phyloP scores from a whole-genome alignment of 2,329 filamentous ascomycete genomes.

The Fusarium papillatum region DNA sequence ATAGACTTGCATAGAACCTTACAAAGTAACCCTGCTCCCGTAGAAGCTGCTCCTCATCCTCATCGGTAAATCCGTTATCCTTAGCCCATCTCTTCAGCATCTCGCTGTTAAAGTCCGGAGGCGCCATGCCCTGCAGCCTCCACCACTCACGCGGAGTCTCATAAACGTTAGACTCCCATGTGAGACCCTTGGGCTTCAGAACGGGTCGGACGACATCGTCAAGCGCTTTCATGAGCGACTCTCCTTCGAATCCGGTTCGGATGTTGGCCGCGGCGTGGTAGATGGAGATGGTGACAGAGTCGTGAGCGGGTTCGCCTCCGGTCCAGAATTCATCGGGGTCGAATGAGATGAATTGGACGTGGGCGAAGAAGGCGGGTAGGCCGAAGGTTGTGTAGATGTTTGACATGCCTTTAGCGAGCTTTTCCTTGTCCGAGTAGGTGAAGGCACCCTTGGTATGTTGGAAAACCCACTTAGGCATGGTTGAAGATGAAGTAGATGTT shows the following conservation, averaged over 20 bases:
- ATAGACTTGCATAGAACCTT: neutral
- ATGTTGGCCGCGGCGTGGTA: constrained; percentile 2
- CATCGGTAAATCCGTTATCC: neutral
- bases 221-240: neutral
- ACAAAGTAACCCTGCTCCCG: neutral
- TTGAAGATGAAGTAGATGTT: neutral
- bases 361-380: neutral
- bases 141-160: neutral
- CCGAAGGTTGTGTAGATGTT: neutral
- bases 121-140: neutral
- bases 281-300: neutral
- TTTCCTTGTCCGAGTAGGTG: neutral
- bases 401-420: neutral
- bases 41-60: neutral
- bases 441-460: neutral
- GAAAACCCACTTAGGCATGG: neutral
- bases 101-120: neutral
- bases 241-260: neutral
- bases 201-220: neutral
- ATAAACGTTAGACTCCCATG: neutral
- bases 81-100: neutral
- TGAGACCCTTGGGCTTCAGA: neutral
- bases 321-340: neutral
- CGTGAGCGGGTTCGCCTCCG: neutral
- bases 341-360: neutral